These are phyloP conservation scores for Chalciporus piperatus DNA, from an alignment of 768 basidiomycete species.

Conservation along the genomic window DNA sequence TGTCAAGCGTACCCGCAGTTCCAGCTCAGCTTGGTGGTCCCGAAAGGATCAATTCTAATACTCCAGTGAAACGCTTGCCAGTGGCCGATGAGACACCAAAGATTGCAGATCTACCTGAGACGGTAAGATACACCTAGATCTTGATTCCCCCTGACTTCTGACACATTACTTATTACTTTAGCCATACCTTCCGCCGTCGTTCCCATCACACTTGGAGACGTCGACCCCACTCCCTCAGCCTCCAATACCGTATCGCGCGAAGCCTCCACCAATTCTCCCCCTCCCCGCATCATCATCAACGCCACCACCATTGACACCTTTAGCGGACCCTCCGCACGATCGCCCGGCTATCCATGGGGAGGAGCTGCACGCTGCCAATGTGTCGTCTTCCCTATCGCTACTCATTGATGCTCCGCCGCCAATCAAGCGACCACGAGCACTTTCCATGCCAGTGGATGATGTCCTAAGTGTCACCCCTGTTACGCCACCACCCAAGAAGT, in stretches of 20 bases:
- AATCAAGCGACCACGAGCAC: conserved; percentile 29
- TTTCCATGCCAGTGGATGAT: conserved; percentile 30
- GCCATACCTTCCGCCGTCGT: conserved; percentile 56
- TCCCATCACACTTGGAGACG: conserved; percentile 48
- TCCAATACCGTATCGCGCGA: conserved; percentile 30
- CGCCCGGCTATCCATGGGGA: conserved; percentile 5
- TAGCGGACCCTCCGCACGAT: conserved; percentile 18
- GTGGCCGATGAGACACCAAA: conserved; percentile 13
- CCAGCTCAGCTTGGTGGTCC: not conserved
- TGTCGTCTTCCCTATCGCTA: conserved; percentile 14
- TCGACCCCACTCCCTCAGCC: conserved; percentile 46
- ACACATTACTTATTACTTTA: conserved; percentile 14
- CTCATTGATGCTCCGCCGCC: conserved; percentile 13
- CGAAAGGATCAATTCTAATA: conserved; percentile 1
- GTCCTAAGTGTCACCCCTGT: conserved; percentile 5
- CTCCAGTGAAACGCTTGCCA: conserved; percentile 1
- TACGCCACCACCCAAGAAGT: conserved; percentile 26
- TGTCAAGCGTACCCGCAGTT: not conserved
- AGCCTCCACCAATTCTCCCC: conserved; percentile 42
- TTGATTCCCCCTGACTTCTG: conserved; percentile 13
- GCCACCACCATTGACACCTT: conserved; percentile 22
- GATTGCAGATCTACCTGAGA: conserved; percentile 37
- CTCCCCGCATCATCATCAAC: conserved; percentile 23
- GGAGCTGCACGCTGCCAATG: conserved; percentile 9
- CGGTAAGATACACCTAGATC: conserved; percentile 27